These are phyloP conservation scores for Penicillium sp. DNA, from an alignment of 2,329 filamentous ascomycete species.

Conservation along the genomic window DNA sequence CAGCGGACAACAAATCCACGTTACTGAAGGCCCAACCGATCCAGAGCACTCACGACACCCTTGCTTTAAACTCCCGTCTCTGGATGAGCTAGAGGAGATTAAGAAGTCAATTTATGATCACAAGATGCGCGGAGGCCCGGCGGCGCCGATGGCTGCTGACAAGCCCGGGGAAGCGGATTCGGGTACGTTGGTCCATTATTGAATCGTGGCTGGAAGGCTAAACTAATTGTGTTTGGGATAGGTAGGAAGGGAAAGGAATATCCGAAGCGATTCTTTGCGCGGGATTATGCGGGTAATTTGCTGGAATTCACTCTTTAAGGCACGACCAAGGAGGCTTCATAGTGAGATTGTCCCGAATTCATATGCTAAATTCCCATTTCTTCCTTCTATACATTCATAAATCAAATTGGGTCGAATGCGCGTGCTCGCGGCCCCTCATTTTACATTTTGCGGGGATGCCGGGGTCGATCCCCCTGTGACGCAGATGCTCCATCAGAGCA, in stretches of 20 bases:
- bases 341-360: background rate
- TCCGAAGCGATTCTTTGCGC: constrained; percentile 61
- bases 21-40: constrained; percentile 48
- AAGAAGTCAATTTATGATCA: constrained; percentile 54
- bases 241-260: constrained; percentile 58
- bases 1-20: constrained; percentile 55
- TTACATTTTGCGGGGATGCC: constrained; percentile 4
- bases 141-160: constrained; percentile 56
- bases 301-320: constrained; percentile 52
- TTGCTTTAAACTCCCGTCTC: constrained; percentile 55
- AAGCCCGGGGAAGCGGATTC: constrained; percentile 50
- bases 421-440: background rate
- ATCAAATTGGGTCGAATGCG: background rate
- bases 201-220: background rate
- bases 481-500: background rate
- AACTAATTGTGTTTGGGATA: constrained; percentile 25
- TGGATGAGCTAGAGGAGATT: constrained; percentile 49
- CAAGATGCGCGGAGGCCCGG: constrained; percentile 46
- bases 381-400: background rate
- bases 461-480: constrained; percentile 1
- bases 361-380: background rate
- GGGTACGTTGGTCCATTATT: constrained; percentile 28
- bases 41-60: constrained; percentile 51
- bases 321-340: background rate
- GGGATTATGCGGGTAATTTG: constrained; percentile 56